A percentile compares a stretch with the other conserved stretches of the same genome.
phyloP scores from a whole-genome alignment of 1,284 basidiomycete species.

The Ustilago shanxiensis region DNA sequence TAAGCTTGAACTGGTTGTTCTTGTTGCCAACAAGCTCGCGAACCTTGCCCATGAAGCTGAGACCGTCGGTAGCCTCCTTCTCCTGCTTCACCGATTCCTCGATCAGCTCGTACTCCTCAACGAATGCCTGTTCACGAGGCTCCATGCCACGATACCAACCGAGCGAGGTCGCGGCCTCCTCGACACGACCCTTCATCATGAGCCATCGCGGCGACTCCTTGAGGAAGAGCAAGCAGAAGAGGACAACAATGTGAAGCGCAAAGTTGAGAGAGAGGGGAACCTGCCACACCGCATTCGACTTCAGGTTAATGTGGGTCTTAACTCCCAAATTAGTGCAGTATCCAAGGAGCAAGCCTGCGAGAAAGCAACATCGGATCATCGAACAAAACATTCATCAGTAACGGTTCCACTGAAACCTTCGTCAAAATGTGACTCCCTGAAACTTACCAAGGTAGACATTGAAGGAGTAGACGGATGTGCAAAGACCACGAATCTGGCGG shows the following conservation, averaged over 20 bases:
- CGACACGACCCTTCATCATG: constrained; percentile 78
- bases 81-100: constrained; percentile 42
- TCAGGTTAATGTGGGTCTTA: constrained; percentile 29
- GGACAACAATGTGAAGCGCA: constrained; percentile 64
- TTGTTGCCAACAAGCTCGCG: constrained; percentile 36
- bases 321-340: constrained; percentile 41
- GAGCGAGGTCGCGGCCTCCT: constrained; percentile 76
- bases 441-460: constrained; percentile 36
- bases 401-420: not conserved
- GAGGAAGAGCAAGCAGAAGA: constrained; percentile 72
- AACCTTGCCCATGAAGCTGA: constrained; percentile 35
- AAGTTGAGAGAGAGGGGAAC: constrained; percentile 46
- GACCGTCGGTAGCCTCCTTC: constrained; percentile 39
- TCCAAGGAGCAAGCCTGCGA: constrained; percentile 17
- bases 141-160: constrained; percentile 47
- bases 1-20: constrained; percentile 55
- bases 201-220: constrained; percentile 86
- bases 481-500: constrained; percentile 50
- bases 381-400: no score
- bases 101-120: constrained; percentile 48
- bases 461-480: constrained; percentile 49
- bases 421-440: not conserved
- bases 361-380: no score
- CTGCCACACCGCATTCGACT: constrained; percentile 35
- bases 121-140: constrained; percentile 34